These are phyloP conservation scores for Sergeia podlipaevii DNA, from an alignment of 208 protist genomes.

Conservation along the genomic window DNA sequence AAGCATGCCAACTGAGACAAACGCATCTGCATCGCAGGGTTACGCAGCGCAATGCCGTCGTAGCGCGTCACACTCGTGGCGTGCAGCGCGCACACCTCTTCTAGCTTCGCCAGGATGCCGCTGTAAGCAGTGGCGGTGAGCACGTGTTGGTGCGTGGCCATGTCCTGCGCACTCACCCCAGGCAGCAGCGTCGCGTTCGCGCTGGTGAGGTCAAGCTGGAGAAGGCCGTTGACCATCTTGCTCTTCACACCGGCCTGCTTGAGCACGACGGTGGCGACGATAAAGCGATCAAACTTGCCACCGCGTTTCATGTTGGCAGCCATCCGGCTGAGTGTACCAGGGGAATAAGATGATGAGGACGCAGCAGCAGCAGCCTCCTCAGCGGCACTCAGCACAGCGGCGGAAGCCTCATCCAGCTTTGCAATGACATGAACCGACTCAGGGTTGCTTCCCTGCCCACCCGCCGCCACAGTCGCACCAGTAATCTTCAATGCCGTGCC, in stretches of 20 bases:
- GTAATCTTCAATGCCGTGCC: background rate
- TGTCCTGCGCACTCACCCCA: slow-evolving; percentile 14
- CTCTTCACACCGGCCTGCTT: slow-evolving; percentile 12
- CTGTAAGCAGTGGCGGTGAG: slow-evolving; percentile 63
- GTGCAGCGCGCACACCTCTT: slow-evolving; percentile 61
- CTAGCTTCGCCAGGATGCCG: slow-evolving; percentile 41
- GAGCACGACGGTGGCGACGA: slow-evolving; percentile 11
- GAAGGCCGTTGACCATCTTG: slow-evolving; percentile 26
- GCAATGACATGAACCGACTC: slow-evolving; percentile 20
- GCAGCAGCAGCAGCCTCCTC: no score
- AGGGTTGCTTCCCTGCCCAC: background rate
- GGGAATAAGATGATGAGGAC: no score
- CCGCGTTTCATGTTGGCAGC: no score
- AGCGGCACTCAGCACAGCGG: no score
- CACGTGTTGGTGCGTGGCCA: slow-evolving; percentile 48
- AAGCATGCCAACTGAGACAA: slow-evolving; percentile 57
- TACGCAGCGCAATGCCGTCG: slow-evolving; percentile 65
- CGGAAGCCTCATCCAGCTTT: slow-evolving; percentile 21
- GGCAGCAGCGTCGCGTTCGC: slow-evolving; percentile 24
- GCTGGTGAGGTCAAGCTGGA: slow-evolving; percentile 23
- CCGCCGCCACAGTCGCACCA: slow-evolving; percentile 18
- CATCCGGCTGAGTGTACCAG: no score
- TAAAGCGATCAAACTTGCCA: background rate
- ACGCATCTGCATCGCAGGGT: slow-evolving; percentile 59
- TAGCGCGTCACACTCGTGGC: slow-evolving; percentile 57